Conservation (phyloP, 352 stramenopile species). For the Aphanomyces invadans region DNA sequence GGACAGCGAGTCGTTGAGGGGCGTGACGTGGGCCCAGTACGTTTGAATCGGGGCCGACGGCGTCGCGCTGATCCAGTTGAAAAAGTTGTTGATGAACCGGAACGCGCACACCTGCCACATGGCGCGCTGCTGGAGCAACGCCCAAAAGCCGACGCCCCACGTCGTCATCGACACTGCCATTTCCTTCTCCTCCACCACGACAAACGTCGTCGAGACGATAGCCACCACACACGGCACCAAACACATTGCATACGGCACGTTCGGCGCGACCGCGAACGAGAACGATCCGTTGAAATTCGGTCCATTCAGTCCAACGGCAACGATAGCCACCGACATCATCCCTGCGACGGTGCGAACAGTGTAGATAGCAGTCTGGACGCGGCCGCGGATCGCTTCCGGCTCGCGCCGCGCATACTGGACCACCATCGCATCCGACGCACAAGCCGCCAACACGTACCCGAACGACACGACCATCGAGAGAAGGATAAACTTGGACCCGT, state of each 20-base stretch:
- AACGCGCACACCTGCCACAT: constrained; percentile 25
- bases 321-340: background rate
- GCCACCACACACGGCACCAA: constrained; percentile 35
- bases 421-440: constrained; percentile 22
- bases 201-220: constrained; percentile 32
- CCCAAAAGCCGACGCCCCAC: constrained; percentile 46
- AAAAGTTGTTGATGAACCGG: constrained; percentile 19
- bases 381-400: constrained; percentile 17
- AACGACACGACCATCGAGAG: constrained; percentile 20
- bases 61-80: constrained; percentile 1
- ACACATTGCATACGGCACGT: constrained; percentile 45
- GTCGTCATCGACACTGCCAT: constrained; percentile 13
- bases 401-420: constrained; percentile 23
- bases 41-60: background rate
- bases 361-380: constrained; percentile 24
- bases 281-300: constrained; percentile 48
- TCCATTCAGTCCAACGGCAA: constrained; percentile 35
- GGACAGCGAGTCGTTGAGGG: constrained; percentile 23
- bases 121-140: constrained; percentile 26
- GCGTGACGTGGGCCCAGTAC: constrained; percentile 21
- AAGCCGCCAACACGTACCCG: constrained; percentile 22
- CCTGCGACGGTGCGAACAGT: constrained; percentile 12
- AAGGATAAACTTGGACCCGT: constrained; percentile 16
- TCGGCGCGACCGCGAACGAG: constrained; percentile 34
- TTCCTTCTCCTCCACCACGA: constrained; percentile 31